A percentile compares a stretch with the other conserved stretches of the same genome.
phyloP scores from a whole-genome alignment of 1,284 basidiomycete species.

The Grifola frondosa region DNA sequence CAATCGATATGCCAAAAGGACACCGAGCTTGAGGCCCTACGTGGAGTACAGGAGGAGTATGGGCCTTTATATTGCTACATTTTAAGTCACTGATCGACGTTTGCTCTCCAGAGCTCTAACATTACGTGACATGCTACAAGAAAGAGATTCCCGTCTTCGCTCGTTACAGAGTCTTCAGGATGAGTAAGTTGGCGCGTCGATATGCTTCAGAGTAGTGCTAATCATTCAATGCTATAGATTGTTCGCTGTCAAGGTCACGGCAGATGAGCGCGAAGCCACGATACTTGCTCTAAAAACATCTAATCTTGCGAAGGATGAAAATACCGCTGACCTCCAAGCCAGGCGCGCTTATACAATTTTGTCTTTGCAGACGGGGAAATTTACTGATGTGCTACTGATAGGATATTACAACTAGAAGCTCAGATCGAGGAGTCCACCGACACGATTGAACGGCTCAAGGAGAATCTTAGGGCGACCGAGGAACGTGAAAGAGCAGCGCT shows the following conservation, averaged over 20 bases:
- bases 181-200: conserved; percentile 8
- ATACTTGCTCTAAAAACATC: conserved; percentile 5
- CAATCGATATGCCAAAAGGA: conserved; percentile 18
- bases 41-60: conserved; percentile 18
- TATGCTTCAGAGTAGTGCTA: not conserved
- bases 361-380: not conserved
- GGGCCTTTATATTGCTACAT: not conserved
- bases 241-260: not conserved
- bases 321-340: conserved; percentile 3
- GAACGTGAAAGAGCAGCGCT: conserved; percentile 16
- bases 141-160: conserved; percentile 12
- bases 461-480: conserved; percentile 29
- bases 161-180: conserved; percentile 10
- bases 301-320: conserved; percentile 5
- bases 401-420: conserved; percentile 22
- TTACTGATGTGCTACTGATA: conserved; percentile 9
- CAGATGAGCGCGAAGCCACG: conserved; percentile 5
- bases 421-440: conserved; percentile 18
- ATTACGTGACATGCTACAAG: conserved; percentile 8
- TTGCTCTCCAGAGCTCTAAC: conserved; percentile 4
- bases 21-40: conserved; percentile 13
- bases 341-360: not conserved
- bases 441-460: conserved; percentile 27
- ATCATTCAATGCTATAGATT: conserved; percentile 8
- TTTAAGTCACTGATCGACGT: not conserved